Evolutionary conservation across 2,329 filamentous ascomycete species (phyloP).

Genomic region (Teratosphaeria nubilosa): DNA sequence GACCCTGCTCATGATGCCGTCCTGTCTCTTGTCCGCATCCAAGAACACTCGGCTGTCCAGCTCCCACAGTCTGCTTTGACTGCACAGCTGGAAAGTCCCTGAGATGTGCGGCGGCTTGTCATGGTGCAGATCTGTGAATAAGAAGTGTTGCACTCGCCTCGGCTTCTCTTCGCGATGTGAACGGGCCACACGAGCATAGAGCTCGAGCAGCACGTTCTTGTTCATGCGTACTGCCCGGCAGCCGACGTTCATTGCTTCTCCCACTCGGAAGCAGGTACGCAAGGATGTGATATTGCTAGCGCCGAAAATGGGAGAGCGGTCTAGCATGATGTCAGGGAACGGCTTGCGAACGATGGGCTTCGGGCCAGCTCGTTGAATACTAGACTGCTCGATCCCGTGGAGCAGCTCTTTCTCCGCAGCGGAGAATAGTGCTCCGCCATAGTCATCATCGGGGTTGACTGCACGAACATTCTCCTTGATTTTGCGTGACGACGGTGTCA

Average conservation of each 20-base stretch:
- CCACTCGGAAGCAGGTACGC: slow-evolving; percentile 54
- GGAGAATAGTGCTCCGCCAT: slow-evolving; percentile 20
- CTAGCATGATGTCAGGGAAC: slow-evolving; percentile 41
- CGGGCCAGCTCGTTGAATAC: neutral
- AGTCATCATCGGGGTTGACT: slow-evolving; percentile 21
- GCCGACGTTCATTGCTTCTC: slow-evolving; percentile 47
- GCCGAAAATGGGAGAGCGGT: slow-evolving; percentile 46
- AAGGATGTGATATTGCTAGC: slow-evolving; percentile 39
- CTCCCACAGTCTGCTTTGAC: slow-evolving; percentile 35
- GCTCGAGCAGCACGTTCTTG: slow-evolving; percentile 45
- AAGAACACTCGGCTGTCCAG: slow-evolving; percentile 36
- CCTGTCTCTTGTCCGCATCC: slow-evolving; percentile 4
- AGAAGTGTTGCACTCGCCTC: slow-evolving; percentile 48
- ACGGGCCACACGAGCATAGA: slow-evolving; percentile 51
- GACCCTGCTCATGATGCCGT: slow-evolving; percentile 35
- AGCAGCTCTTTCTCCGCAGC: slow-evolving; percentile 15
- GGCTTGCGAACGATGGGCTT: slow-evolving; percentile 41
- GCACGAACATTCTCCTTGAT: slow-evolving; percentile 20
- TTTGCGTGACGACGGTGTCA: slow-evolving; percentile 14
- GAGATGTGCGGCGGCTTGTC: slow-evolving; percentile 46
- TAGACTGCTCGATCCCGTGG: neutral
- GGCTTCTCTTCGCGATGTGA: slow-evolving; percentile 43
- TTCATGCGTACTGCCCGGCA: slow-evolving; percentile 37
- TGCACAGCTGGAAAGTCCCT: slow-evolving; percentile 39
- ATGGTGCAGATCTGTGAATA: slow-evolving; percentile 54